Conservation (phyloP, 495 filamentous ascomycete species). For the Xylaria intraflava region DNA sequence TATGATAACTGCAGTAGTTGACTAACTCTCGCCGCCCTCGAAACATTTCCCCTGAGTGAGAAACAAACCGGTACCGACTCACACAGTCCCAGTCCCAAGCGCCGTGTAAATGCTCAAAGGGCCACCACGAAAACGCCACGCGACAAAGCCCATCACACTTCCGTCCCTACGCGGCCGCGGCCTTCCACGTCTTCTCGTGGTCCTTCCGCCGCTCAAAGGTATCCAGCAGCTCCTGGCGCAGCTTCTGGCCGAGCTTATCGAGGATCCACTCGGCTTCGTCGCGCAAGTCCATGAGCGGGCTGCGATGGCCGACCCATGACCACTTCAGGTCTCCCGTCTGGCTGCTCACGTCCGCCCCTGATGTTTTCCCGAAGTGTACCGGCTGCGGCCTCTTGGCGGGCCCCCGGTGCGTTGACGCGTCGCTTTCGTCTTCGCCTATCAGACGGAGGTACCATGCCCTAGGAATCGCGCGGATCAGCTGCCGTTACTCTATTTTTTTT, state of each 20-base stretch:
- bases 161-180: conserved; percentile 11
- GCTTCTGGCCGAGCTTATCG: conserved; percentile 49
- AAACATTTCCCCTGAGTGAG: too few relatives aligned
- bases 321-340: conserved; percentile 36
- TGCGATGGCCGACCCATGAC: conserved; percentile 71
- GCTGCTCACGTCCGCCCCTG: not conserved
- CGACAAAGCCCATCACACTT: too few relatives aligned
- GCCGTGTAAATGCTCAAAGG: too few relatives aligned
- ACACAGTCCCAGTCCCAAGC: too few relatives aligned
- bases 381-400: conserved; percentile 14
- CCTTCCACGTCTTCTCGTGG: conserved; percentile 2
- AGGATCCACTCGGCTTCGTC: conserved; percentile 79
- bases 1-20: too few relatives aligned
- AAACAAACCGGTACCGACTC: too few relatives aligned
- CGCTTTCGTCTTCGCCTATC: conserved; percentile 61
- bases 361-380: not conserved
- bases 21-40: too few relatives aligned
- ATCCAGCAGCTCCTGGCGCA: conserved; percentile 48
- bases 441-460: conserved; percentile 65
- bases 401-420: conserved; percentile 35
- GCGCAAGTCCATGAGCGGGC: conserved; percentile 66
- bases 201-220: conserved; percentile 8
- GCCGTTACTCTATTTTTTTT: not conserved
- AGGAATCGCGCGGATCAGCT: not conserved
- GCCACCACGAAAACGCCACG: too few relatives aligned